Evolutionary conservation across 495 filamentous ascomycete species (phyloP).

Genomic region (Penicillium bialowiezense): DNA sequence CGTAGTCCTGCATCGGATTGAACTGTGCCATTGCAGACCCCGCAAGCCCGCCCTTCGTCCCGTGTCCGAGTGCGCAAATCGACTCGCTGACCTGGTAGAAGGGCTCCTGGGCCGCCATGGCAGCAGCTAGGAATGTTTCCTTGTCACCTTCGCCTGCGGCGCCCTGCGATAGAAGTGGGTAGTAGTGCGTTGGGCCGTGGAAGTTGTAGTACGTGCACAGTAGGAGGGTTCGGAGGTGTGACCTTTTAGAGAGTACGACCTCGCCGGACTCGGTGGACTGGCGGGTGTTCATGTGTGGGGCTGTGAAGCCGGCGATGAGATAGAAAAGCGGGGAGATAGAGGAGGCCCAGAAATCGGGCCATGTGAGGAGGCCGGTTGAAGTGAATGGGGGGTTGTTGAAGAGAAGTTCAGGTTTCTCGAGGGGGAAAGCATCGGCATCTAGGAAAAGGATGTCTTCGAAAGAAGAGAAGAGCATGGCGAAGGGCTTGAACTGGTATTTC

Average conservation of each 20-base stretch:
- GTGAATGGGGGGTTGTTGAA: conserved; percentile 43
- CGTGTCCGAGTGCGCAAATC: conserved; percentile 29
- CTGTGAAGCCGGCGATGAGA: conserved; percentile 36
- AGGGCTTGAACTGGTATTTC: conserved; percentile 48
- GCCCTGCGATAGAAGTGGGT: conserved; percentile 47
- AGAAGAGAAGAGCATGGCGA: conserved; percentile 49
- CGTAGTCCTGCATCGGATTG: conserved; percentile 34
- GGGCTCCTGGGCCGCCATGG: conserved; percentile 33
- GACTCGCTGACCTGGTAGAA: conserved; percentile 41
- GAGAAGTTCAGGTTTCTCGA: conserved; percentile 35
- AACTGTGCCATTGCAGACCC: conserved; percentile 41
- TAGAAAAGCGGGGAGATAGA: conserved; percentile 48
- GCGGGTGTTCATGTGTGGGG: conserved; percentile 18
- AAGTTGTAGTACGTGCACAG: conserved; percentile 56
- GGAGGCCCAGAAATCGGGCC: conserved; percentile 55
- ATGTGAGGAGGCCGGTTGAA: conserved; percentile 46
- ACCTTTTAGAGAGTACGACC: conserved; percentile 42
- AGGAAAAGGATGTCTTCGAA: conserved; percentile 53
- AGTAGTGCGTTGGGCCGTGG: conserved; percentile 49
- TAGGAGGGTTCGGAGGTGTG: conserved; percentile 42
- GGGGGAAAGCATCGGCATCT: conserved; percentile 47
- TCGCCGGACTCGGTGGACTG: conserved; percentile 49
- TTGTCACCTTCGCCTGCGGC: conserved; percentile 54
- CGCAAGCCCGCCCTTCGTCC: conserved; percentile 27
- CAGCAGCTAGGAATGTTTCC: conserved; percentile 52